Conservation (phyloP, 345 rosid genomes). For the Pistacia atlantica region DNA sequence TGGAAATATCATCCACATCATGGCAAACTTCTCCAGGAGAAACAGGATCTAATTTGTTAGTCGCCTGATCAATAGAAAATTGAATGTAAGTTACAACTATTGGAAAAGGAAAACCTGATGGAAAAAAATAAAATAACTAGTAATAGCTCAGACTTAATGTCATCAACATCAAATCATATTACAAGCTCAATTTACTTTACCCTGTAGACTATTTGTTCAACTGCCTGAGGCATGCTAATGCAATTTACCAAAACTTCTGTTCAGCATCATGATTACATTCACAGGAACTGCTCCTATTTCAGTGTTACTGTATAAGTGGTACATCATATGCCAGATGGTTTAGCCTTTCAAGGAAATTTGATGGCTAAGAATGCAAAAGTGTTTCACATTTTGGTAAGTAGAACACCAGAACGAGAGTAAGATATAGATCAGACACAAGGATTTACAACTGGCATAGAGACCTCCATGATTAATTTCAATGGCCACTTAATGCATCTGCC, state of each 20-base stretch:
- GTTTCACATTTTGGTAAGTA: no score
- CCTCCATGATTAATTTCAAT: background rate
- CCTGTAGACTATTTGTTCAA: background rate
- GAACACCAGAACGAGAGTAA: no score
- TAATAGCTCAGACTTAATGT: background rate
- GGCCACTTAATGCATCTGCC: background rate
- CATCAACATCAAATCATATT: background rate
- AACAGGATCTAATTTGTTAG: constrained; percentile 18
- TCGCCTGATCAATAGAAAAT: constrained; percentile 28
- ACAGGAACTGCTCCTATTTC: background rate
- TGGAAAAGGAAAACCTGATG: background rate
- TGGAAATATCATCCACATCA: constrained; percentile 27
- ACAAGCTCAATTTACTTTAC: background rate
- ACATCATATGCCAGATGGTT: background rate
- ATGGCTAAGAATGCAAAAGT: background rate
- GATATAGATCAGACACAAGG: background rate
- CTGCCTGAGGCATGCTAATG: constrained; percentile 1
- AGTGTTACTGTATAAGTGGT: background rate
- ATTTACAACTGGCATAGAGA: background rate
- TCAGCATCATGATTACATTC: no score
- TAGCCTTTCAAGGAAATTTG: background rate
- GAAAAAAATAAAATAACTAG: background rate
- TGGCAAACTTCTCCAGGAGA: constrained; percentile 27
- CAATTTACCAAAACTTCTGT: background rate
- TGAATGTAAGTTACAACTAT: constrained; percentile 1